Percentiles rank a stretch among this genome's conserved stretches.
These are phyloP conservation scores for Fusarium neocosmosporiellum DNA, from an alignment of 2,329 filamentous ascomycete species.

Conservation along the genomic window DNA sequence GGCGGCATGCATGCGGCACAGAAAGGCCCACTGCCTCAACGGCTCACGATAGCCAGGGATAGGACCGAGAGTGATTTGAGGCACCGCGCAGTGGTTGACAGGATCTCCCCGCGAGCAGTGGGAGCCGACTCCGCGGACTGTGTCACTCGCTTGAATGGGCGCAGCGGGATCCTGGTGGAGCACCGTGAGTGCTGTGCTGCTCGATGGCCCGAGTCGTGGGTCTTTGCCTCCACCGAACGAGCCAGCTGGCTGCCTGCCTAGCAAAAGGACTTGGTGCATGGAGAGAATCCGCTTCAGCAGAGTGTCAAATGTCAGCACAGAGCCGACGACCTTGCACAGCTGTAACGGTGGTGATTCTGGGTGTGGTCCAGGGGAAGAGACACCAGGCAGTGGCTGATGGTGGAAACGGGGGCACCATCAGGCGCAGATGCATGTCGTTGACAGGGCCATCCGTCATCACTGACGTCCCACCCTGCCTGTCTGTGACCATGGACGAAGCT, in stretches of 20 bases:
- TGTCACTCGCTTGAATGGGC: constrained; percentile 34
- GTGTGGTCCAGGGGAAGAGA: constrained; percentile 20
- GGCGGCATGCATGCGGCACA: constrained; percentile 42
- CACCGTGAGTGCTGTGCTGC: constrained; percentile 4
- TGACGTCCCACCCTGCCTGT: constrained; percentile 36
- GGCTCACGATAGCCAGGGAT: constrained; percentile 37
- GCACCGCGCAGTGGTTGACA: constrained; percentile 22
- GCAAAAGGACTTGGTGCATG: constrained; percentile 13
- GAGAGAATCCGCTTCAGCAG: constrained; percentile 6
- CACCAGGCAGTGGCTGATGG: constrained; percentile 21
- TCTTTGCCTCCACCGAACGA: constrained; percentile 18
- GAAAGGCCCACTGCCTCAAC: constrained; percentile 40
- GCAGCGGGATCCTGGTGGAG: constrained; percentile 24
- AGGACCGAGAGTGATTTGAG: constrained; percentile 20
- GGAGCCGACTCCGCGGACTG: constrained; percentile 27
- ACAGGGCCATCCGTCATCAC: constrained; percentile 32
- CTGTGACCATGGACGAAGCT: constrained; percentile 18
- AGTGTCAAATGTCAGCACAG: constrained; percentile 26
- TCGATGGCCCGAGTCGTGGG: constrained; percentile 34
- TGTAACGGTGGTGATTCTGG: constrained; percentile 28
- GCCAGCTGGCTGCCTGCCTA: constrained; percentile 13
- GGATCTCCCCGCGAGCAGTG: constrained; percentile 32
- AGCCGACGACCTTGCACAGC: constrained; percentile 30
- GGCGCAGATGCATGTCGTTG: constrained; percentile 23
- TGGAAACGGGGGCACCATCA: constrained; percentile 33